A percentile compares a stretch with the other conserved stretches of the same genome.
These are phyloP conservation scores for Coelastrella sp. DNA, from an alignment of 139 green algal genomes.

Conservation along the genomic window DNA sequence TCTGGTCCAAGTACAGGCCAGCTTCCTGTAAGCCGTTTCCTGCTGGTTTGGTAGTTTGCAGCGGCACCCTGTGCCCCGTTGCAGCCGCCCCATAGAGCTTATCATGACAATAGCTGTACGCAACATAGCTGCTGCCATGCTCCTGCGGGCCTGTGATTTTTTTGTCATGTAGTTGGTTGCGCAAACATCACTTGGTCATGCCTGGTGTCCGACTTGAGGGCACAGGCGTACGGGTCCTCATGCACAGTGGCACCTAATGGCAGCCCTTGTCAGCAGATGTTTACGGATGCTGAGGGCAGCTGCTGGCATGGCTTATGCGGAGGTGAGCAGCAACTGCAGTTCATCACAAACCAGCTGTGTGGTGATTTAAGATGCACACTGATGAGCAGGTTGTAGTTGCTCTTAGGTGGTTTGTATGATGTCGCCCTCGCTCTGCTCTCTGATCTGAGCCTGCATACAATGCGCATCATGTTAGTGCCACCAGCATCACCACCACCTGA, in stretches of 20 bases:
- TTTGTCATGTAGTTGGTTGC: slow-evolving; percentile 7
- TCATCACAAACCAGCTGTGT: not conserved
- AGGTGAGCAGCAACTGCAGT: slow-evolving; percentile 23
- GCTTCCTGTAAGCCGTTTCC: slow-evolving; percentile 21
- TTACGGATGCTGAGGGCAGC: not conserved
- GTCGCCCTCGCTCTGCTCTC: too few relatives aligned
- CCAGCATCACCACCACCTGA: too few relatives aligned
- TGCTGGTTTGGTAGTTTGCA: not conserved
- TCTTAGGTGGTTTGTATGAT: too few relatives aligned
- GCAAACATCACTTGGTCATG: slow-evolving; percentile 37
- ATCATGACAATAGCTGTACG: too few relatives aligned
- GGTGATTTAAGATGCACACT: too few relatives aligned
- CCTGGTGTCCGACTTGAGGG: slow-evolving; percentile 10
- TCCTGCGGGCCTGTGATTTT: not conserved
- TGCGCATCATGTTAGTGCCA: too few relatives aligned
- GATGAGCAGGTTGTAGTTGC: too few relatives aligned
- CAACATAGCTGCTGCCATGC: too few relatives aligned
- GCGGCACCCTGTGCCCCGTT: too few relatives aligned
- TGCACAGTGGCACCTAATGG: slow-evolving; percentile 2
- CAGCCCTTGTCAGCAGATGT: not conserved
- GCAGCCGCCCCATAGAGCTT: too few relatives aligned
- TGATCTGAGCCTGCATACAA: too few relatives aligned
- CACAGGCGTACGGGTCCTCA: not conserved
- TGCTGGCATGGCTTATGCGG: slow-evolving; percentile 31
- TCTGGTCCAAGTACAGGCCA: slow-evolving; percentile 17